Evolutionary conservation across 2,329 filamentous ascomycete species (phyloP), one percentile per base, ranked within the genome.

Genomic region (Hirsutella minnesotensis): DNA sequence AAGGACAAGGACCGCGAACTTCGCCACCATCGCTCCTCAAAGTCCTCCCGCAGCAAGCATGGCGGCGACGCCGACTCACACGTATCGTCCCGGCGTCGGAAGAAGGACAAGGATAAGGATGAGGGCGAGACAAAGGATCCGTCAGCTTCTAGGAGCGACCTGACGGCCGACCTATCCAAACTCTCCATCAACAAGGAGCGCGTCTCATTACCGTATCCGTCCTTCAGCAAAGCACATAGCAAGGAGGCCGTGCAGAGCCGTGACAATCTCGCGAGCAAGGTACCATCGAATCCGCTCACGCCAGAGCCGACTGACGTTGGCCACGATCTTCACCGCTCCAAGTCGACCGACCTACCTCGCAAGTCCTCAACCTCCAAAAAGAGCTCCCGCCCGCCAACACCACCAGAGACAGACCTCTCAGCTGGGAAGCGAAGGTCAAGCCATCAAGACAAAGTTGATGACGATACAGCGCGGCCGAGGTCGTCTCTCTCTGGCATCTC

Each of bases 151-250:
- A 67, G 68, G 54, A 69, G 68, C 39, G 69, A 77, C 42, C 56
- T 75, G 38, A 67, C 72, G 12, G 69, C 69, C 19, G 69, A 71
- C 53, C 57, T 73, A 40, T 57, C 61, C 41, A 59, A 55, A 38
- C 56, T 59, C 8, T 57, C 56, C 19, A 47, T 64, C 19, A 58
- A 62, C 37, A 65, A 59, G 46, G 67, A 72, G 42, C 69, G 70
- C 22, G 58, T 68, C 29, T 74, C 72, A 47, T 58, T 84, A 35
- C 82, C 86, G 7, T 94, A 95, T 58, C 86, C 88, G 2, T 73
- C 74, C 10, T 87, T 94, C 62, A 92, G 85, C 64, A 95, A 94
- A 64, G 84, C 84, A 12, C 86, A 94, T 61, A 94, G 87, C 69
- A 92, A 88, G 62, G 90, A 95, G 65, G 77, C 79, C 37, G 77